Evolutionary conservation across 129 eudicot genomes (phyloP), one percentile per base, ranked within the genome.

Genomic region (Apium graveolens): DNA sequence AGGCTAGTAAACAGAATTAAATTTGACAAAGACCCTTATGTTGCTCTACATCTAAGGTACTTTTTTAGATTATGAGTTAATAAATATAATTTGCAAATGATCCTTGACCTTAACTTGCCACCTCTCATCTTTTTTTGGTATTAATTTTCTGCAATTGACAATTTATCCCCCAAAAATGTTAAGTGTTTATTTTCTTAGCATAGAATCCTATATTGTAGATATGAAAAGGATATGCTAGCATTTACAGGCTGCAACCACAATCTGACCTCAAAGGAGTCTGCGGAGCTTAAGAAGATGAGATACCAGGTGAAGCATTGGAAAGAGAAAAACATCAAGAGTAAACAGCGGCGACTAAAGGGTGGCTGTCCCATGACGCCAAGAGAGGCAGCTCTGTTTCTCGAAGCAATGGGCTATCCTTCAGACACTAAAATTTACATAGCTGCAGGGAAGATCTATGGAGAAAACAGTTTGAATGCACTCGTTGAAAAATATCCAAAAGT

Each of bases 11-110:
- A 65, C 35, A 82, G 90, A 65, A 86, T 90, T 18, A 82, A 62
- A 49, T 51, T 78, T 42, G 83, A 88, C 69, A 81, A 66, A 32
- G 86, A 82, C 7, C 92, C 80, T 39, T 90, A 90, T 60, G 82
- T 90, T 74, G 92, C 96, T 82, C 86, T 88, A 45, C 92, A 90
- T 82, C 79, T 90, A 68, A 88, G 96, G 96, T 88, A 83, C 3
- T 7, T 10, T 35, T 41, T 0, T 5, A 12, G 21, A 31, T 27
- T 65, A 21, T 57, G 27, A 53, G 26, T 7, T 21, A 53, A 18
- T 21, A 7, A 9, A 2, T 10, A n/a, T n/a, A 57, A 57, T 57
- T n/a, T 10, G 14, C 16, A n/a, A 57, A 16, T 57, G 26, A 57
- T 57, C 32, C 14, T n/a, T 57, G 32, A n/a, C 29, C n/a, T 57